Base-by-base conservation (phyloP, 2,329 filamentous ascomycete species). In the Raffaelea arxii region DNA sequence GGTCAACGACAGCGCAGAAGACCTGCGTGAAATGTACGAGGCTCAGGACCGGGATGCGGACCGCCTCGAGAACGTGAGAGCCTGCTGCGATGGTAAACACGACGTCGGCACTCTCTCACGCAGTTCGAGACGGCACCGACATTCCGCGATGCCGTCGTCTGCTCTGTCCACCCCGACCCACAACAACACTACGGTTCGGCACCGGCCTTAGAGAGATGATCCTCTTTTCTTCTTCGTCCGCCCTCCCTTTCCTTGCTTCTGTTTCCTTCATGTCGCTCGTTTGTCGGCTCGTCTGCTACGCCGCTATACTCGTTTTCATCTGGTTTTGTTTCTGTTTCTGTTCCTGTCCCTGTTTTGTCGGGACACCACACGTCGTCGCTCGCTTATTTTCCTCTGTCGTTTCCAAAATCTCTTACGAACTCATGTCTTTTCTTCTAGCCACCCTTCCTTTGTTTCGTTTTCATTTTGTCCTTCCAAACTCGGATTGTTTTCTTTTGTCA, bases 71-170 rank as follows among this genome's bases (percentile, higher is more conserved):
- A 96, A 98, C 63, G 92, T 98, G 53, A 77, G 92, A 60, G 90
- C 91, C 49, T 98, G 92, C 69, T 98, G 92, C 65, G 92, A 97
- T 76, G 92, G 90, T 91, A 86, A 85, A 68, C 84, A 88, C 58
- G 83, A 88, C 60, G 84, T 88, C 42, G 75, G 78, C 46, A 78
- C 71, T 46, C 62, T 84, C 43, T 59, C 61, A 24, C 59, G 61
- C 41, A 56, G 61, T 24, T 58, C 62, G 46, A 44, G 48, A 4
- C 38, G 50, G 3, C 47, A 56, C 46, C 53, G 50, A 2, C 54
- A 53, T 30, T 49, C 51, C 1, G 51, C 54, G 9, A 46, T 36
- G 24, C 16, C 38, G 4, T 24, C 47, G 1, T 46, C 48, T 3
- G 44, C 27, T 9, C 25, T 46, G 46, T 48, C 51, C 2, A 50